Conservation (phyloP, 2,329 filamentous ascomycete species). For the Exophiala xenobiotica region DNA sequence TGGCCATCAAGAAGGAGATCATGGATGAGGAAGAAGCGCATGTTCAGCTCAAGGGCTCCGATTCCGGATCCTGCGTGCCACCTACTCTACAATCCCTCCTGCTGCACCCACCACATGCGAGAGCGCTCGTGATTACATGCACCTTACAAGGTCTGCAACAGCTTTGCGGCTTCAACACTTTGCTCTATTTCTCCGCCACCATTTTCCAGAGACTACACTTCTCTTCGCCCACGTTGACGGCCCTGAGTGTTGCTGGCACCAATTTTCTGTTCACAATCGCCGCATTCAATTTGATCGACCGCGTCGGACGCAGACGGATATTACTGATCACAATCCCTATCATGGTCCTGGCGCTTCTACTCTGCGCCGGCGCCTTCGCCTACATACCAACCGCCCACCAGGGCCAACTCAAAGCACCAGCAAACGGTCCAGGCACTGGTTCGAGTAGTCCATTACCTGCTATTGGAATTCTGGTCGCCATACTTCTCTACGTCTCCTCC, state of each 20-base stretch:
- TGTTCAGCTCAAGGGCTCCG: conserved; percentile 17
- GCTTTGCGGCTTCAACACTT: conserved; percentile 82
- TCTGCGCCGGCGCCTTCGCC: conserved; percentile 71
- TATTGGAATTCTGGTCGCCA: conserved; percentile 66
- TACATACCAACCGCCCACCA: conserved; percentile 48
- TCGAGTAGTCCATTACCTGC: conserved; percentile 45
- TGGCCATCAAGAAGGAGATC: conserved; percentile 71
- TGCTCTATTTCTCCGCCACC: conserved; percentile 89
- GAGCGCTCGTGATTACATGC: conserved; percentile 81
- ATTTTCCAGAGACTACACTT: conserved; percentile 79
- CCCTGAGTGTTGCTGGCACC: conserved; percentile 75
- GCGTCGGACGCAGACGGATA: conserved; percentile 73
- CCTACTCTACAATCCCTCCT: conserved; percentile 40
- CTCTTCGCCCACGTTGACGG: conserved; percentile 73
- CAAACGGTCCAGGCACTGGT: conserved; percentile 26
- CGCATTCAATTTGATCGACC: conserved; percentile 75
- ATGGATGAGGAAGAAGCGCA: conserved; percentile 61
- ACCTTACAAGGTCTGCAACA: conserved; percentile 86
- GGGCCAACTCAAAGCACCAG: conserved; percentile 18
- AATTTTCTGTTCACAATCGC: conserved; percentile 79
- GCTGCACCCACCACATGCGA: conserved; percentile 35
- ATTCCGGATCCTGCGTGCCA: conserved; percentile 15
- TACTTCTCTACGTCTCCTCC: conserved; percentile 79
- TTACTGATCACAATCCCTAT: conserved; percentile 80
- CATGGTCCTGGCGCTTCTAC: conserved; percentile 71